Evolutionary conservation across 2,329 filamentous ascomycete genomes (phyloP), one percentile per base, ranked within the genome.

Genomic region (Fusarium albosuccineum): DNA sequence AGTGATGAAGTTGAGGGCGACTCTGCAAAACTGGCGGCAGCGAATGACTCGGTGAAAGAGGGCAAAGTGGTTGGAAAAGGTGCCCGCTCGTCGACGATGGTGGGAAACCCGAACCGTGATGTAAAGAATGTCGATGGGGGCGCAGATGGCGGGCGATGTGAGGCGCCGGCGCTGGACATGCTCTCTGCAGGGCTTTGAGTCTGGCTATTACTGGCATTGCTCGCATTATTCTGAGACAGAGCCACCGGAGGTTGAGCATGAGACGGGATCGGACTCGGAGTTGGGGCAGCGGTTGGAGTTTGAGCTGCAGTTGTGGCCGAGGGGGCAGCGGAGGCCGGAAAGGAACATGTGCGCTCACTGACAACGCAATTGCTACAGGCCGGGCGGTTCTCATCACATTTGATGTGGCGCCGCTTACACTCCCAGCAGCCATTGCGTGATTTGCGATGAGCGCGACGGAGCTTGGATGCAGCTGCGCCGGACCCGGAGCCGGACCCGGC

Each of bases 351-450:
- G 7, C 77, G 73, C 50, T 80, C 75, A 40, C 76, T 77, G 42
- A 77, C 76, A 17, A 73, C 68, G 65, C 81, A 83, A 60, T 82
- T 80, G 44, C 74, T 75, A 61, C 81, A 83, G 1, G 74, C 59
- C 2, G 81, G 81, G 5, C 75, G 76, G 8, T 64, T 75, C 68
- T 83, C 80, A 56, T 83, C 81, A 71, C 81, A 83, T 36, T 80
- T 80, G 55, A 81, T 80, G 44, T 81, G 79, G 2, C 79, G 74
- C 14, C 77, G 64, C 70, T 81, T 81, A 71, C 79, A 81, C 64
- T 80, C 78, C 57, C 64, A 74, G 63, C 79, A 81, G 30, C 79
- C 79, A 49, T 78, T 80, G 17, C 79, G 73, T n/a, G 79, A 81
- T 63, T 81, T 81, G 45, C 76, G 75, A 69, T 81, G 78, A 5